Percentiles rank a stretch among this genome's conserved stretches.
phyloP scores from a whole-genome alignment of 2,329 filamentous ascomycete species.

The Aspergillus luchuensis region DNA sequence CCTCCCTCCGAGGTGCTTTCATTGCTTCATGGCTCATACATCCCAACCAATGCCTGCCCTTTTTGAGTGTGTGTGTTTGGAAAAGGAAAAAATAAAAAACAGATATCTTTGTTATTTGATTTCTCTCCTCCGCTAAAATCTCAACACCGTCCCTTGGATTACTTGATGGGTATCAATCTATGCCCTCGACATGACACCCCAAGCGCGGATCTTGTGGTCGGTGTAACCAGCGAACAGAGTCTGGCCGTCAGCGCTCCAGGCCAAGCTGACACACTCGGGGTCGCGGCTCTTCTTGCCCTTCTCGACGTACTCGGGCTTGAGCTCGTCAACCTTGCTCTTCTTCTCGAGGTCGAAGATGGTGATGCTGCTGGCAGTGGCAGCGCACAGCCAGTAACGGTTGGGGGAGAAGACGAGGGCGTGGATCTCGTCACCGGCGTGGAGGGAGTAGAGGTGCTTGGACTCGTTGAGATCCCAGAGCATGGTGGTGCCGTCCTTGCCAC shows the following conservation, averaged over 20 bases:
- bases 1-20: conserved; percentile 35
- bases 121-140: conserved; percentile 27
- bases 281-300: conserved; percentile 99
- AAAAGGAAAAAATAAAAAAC: conserved; percentile 27
- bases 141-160: not conserved
- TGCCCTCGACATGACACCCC: conserved; percentile 95
- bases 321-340: conserved; percentile 99
- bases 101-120: conserved; percentile 18
- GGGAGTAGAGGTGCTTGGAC: conserved; percentile 99
- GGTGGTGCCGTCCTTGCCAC: conserved; percentile 99
- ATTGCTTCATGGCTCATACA: conserved; percentile 50
- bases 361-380: conserved; percentile 94
- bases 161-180: conserved; percentile 50
- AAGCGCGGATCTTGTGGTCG: conserved; percentile 97
- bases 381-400: conserved; percentile 99
- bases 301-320: conserved; percentile 96
- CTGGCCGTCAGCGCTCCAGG: conserved; percentile 98
- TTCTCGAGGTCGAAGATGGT: conserved; percentile 99
- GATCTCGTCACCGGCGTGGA: conserved; percentile 99
- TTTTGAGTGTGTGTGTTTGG: conserved; percentile 32
- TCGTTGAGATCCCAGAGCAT: conserved; percentile 99
- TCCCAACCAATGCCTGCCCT: conserved; percentile 41
- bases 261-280: conserved; percentile 95
- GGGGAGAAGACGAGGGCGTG: conserved; percentile 99
- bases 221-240: conserved; percentile 99